Evolutionary conservation across 495 filamentous ascomycete species (phyloP), one percentile per base, ranked within the genome.

Genomic region (Amphirosellinia nigrospora): DNA sequence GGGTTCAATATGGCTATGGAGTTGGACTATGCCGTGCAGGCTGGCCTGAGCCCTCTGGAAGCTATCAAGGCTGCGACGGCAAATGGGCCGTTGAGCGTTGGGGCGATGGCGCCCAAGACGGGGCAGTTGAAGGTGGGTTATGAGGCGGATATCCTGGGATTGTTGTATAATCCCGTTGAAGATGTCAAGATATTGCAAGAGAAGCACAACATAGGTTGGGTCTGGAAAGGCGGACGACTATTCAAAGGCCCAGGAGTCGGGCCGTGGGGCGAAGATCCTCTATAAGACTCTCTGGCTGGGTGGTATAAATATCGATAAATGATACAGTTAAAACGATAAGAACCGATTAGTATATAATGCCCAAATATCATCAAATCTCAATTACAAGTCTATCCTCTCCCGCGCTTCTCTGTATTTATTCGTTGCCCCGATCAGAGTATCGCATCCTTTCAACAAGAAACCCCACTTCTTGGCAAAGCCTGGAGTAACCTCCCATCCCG

Each of bases 21-120:
- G 66, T 61, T 88, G 34, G 78, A 79, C 9, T 82, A 81, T 58
- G 85, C 85, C 13, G 83, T 86, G 34, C 75, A 84, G 66, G 82
- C 82, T 13, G 85, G 85, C 0, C 76, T 88, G 81, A 84, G 78
- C 45, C 81, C 80, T 2, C 72, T 88, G n/a, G 75, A 84, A 52
- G 86, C 86, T 15, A 85, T 88, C 67, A 82, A 86, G 68, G 83
- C 84, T 6, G 83, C 82, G 45, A 88, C 86, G 15, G 85, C 85
- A 6, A 86, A 81, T 45, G 81, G 81, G 8, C 83, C 84, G 52
- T 64, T 81, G 50, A 86, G 77, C 1, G 70, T 86, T 23, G 82
- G 81, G 7, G 69, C 73, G 0, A 79, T 83, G 71, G 84, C 84
- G 26, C 82, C 82, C 2, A 78, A 78, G 73, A 80, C 80, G n/a